Evolutionary conservation across 2,329 filamentous ascomycete species (phyloP).

Genomic region (Trichoderma sp.): DNA sequence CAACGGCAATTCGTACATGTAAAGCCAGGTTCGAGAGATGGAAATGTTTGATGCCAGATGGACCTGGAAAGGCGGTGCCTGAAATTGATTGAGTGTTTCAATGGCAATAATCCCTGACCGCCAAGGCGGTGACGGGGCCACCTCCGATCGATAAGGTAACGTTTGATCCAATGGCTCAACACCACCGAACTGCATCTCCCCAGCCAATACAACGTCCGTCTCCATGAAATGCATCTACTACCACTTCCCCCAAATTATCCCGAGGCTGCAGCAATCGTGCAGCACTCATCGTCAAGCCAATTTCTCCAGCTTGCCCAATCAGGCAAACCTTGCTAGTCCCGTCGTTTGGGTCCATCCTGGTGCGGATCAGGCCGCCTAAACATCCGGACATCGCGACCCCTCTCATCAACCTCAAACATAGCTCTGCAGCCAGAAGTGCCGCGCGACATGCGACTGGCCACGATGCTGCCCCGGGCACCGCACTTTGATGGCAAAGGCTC

Average conservation of each 20-base stretch:
- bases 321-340: slow-evolving; percentile 13
- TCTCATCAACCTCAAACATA: slow-evolving; percentile 58
- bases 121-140: background rate
- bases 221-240: background rate
- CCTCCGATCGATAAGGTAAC: slow-evolving; percentile 5
- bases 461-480: slow-evolving; percentile 9
- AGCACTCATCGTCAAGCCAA: background rate
- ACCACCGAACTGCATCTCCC: background rate
- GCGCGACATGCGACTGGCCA: slow-evolving; percentile 20
- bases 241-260: background rate
- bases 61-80: background rate
- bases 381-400: slow-evolving; percentile 31
- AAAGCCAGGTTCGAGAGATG: too few relatives aligned
- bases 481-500: slow-evolving; percentile 14
- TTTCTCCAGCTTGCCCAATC: slow-evolving; percentile 19
- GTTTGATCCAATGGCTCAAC: background rate
- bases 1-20: too few relatives aligned
- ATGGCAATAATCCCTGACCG: background rate
- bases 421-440: slow-evolving; percentile 19
- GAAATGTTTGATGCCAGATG: too few relatives aligned
- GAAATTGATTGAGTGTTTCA: background rate
- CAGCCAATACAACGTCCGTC: background rate
- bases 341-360: slow-evolving; percentile 22
- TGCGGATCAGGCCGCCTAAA: slow-evolving; percentile 26
- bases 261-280: background rate